Percentiles rank a stretch among this genome's conserved stretches.
phyloP scores from a whole-genome alignment of 2,329 filamentous ascomycete genomes.

The Cercospora sesami region DNA sequence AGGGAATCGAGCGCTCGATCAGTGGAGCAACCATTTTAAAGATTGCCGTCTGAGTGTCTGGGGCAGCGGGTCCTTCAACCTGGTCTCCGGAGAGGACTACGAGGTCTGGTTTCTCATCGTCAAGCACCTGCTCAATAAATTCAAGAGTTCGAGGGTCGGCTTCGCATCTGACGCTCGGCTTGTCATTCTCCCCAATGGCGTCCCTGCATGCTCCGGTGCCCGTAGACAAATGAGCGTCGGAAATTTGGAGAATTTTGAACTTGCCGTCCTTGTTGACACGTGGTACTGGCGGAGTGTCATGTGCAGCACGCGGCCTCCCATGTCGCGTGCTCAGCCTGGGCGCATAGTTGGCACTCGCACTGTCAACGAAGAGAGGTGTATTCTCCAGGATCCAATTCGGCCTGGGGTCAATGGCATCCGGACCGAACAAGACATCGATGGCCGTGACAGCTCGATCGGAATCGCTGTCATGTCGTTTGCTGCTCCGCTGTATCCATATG shows the following conservation, averaged over 20 bases:
- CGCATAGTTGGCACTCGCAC: slow-evolving; percentile 61
- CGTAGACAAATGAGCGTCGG: slow-evolving; percentile 92
- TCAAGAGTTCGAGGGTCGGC: slow-evolving; percentile 89
- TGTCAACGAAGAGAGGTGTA: slow-evolving; percentile 70
- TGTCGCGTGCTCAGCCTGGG: slow-evolving; percentile 76
- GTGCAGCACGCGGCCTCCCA: slow-evolving; percentile 63
- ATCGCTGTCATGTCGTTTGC: slow-evolving; percentile 71
- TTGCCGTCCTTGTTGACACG: slow-evolving; percentile 84
- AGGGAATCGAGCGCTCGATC: slow-evolving; percentile 84
- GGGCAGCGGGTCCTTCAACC: slow-evolving; percentile 89
- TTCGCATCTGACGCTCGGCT: slow-evolving; percentile 63
- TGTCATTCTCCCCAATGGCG: slow-evolving; percentile 58
- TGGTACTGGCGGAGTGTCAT: slow-evolving; percentile 63
- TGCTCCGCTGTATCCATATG: slow-evolving; percentile 77
- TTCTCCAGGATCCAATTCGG: slow-evolving; percentile 79
- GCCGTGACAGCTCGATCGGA: slow-evolving; percentile 73
- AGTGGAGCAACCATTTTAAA: slow-evolving; percentile 89
- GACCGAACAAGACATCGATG: slow-evolving; percentile 83
- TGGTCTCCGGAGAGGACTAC: slow-evolving; percentile 92
- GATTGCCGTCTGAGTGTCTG: slow-evolving; percentile 87
- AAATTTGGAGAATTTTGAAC: slow-evolving; percentile 96
- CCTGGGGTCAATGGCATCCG: slow-evolving; percentile 87
- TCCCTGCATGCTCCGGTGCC: slow-evolving; percentile 84
- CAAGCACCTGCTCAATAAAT: slow-evolving; percentile 78
- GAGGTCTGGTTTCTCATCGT: slow-evolving; percentile 90